Evolutionary conservation across 176 grass and related monocot genomes (phyloP).

Genomic region (Musa acuminata): DNA sequence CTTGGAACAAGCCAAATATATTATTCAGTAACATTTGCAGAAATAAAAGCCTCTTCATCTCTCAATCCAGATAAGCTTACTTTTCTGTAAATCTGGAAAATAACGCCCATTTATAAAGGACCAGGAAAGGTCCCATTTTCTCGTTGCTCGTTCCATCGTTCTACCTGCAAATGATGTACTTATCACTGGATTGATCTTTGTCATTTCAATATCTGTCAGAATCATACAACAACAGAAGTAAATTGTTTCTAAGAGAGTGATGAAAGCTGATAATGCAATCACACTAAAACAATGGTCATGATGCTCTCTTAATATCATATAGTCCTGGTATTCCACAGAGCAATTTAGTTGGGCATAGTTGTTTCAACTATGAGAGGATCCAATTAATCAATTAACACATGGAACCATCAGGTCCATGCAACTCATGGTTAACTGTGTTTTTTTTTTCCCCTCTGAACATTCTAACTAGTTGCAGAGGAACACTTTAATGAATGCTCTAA

Average conservation of each 20-base stretch:
- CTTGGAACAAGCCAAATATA: conserved; percentile 8
- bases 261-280: neutral
- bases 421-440: neutral
- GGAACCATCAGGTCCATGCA: neutral
- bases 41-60: conserved; percentile 11
- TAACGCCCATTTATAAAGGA: conserved; percentile 33
- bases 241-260: neutral
- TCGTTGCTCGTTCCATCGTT: conserved; percentile 88
- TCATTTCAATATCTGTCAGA: neutral
- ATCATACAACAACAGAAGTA: neutral
- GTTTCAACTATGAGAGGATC: neutral
- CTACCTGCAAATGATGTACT: conserved; percentile 39
- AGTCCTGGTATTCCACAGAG: neutral
- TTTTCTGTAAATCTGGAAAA: neutral
- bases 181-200: neutral
- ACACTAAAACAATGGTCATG: neutral
- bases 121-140: conserved; percentile 90
- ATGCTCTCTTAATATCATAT: neutral
- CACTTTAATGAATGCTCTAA: too few relatives aligned
- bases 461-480: neutral
- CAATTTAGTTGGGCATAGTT: neutral
- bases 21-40: neutral
- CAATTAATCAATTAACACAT: neutral
- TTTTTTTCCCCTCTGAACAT: neutral
- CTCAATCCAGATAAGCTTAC: neutral